Conservation (phyloP, 441 rosid species). For the Sinapis alba region DNA sequence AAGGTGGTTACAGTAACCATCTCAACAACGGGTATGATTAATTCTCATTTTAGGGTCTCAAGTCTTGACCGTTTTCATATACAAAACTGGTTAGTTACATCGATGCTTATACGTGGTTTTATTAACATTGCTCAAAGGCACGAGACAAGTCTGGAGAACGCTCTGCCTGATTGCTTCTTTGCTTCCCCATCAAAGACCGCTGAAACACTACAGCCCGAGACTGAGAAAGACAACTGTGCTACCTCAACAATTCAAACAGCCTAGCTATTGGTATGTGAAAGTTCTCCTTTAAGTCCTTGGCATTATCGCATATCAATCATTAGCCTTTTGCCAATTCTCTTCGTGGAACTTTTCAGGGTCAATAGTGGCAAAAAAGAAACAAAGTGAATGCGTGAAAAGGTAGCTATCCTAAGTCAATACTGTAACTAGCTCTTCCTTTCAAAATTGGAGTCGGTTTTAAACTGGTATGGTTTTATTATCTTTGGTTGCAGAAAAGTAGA, state of each 20-base stretch:
- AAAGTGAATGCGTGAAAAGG: conserved; percentile 25
- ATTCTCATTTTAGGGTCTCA: conserved; percentile 11
- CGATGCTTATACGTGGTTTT: conserved; percentile 18
- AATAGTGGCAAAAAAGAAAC: conserved; percentile 19
- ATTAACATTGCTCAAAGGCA: conserved; percentile 33
- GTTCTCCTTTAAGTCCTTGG: not conserved
- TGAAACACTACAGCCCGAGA: conserved; percentile 30
- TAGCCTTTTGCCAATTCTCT: not conserved
- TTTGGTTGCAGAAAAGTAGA: conserved; percentile 40
- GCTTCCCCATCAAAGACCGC: conserved; percentile 56
- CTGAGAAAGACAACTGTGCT: conserved; percentile 40
- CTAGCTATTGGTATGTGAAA: conserved; percentile 34
- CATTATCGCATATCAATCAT: not conserved
- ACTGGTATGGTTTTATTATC: not conserved
- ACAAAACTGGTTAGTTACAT: conserved; percentile 18
- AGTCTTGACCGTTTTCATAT: conserved; percentile 1
- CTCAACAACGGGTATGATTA: conserved; percentile 47
- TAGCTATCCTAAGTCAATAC: not conserved
- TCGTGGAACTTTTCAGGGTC: conserved; percentile 22
- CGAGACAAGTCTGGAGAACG: conserved; percentile 47
- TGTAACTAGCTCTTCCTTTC: conserved; percentile 4
- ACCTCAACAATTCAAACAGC: conserved; percentile 31
- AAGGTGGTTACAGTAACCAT: conserved; percentile 33
- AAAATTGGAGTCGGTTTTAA: not conserved
- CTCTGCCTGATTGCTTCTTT: conserved; percentile 62